Evolutionary conservation across 306 rosid species (phyloP).

Genomic region (Pterocarpus macrocarpus): DNA sequence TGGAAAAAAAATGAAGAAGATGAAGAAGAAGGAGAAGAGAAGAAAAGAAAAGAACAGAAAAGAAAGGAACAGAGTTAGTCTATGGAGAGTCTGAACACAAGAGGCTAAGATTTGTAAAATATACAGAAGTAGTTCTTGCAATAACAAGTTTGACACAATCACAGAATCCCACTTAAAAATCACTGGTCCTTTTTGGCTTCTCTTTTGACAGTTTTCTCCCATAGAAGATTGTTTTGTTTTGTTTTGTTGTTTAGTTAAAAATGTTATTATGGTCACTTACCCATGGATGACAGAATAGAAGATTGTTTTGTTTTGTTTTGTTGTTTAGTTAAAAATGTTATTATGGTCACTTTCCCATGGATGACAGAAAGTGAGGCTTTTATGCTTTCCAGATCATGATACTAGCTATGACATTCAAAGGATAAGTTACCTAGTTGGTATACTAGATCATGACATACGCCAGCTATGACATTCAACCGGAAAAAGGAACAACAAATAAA

Average conservation of each 20-base stretch:
- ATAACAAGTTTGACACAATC: conserved; percentile 1
- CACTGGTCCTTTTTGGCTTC: background rate
- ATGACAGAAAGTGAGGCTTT: background rate
- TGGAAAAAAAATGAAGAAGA: no score
- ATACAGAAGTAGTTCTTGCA: background rate
- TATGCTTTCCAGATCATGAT: background rate
- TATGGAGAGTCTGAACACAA: background rate
- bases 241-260: background rate
- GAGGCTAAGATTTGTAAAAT: background rate
- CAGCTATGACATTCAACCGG: conserved; percentile 15
- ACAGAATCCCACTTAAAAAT: background rate
- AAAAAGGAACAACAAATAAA: background rate
- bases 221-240: conserved; percentile 2
- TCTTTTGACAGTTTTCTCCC: background rate
- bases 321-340: conserved; percentile 7
- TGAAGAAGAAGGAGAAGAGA: no score
- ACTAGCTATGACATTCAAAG: conserved; percentile 11
- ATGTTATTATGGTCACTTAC: conserved; percentile 5
- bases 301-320: conserved; percentile 7
- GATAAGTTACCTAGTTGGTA: background rate
- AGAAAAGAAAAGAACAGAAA: no score
- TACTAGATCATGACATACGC: background rate
- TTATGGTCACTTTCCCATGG: background rate
- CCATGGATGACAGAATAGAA: conserved; percentile 1
- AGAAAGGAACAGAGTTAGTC: no score